These are phyloP conservation scores for Fusarium mexicanum DNA, from an alignment of 2,329 filamentous ascomycete species.

Conservation along the genomic window DNA sequence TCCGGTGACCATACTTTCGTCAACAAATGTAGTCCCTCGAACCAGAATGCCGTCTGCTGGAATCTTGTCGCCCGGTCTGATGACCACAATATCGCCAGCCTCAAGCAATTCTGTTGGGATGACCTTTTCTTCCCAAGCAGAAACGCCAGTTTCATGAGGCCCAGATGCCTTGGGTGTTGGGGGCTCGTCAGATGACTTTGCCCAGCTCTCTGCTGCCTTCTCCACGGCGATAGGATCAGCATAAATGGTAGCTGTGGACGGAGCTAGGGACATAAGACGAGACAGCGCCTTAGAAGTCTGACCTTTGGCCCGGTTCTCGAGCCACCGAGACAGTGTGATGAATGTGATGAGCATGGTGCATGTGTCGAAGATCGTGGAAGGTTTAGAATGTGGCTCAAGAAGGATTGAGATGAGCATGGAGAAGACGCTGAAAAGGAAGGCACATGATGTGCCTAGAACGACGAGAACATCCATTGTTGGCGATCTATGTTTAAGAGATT, in stretches of 20 bases:
- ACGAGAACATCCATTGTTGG: slow-evolving; percentile 99
- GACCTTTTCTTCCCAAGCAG: slow-evolving; percentile 77
- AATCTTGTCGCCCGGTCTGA: slow-evolving; percentile 95
- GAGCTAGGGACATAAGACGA: slow-evolving; percentile 92
- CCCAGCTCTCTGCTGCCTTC: slow-evolving; percentile 86
- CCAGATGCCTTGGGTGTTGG: slow-evolving; percentile 2
- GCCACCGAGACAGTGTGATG: slow-evolving; percentile 86
- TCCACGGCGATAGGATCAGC: slow-evolving; percentile 94
- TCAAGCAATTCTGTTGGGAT: slow-evolving; percentile 95
- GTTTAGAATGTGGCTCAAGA: slow-evolving; percentile 77
- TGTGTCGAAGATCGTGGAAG: slow-evolving; percentile 93
- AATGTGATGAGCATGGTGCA: slow-evolving; percentile 99
- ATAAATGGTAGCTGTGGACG: slow-evolving; percentile 97
- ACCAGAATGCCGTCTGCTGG: slow-evolving; percentile 90
- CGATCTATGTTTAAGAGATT: slow-evolving; percentile 87
- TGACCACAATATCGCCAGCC: slow-evolving; percentile 90
- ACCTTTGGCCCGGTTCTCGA: slow-evolving; percentile 97
- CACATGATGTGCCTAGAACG: slow-evolving; percentile 90
- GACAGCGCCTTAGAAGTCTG: slow-evolving; percentile 96
- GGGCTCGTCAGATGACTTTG: slow-evolving; percentile 32
- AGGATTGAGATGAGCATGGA: slow-evolving; percentile 86
- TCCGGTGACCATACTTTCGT: slow-evolving; percentile 98
- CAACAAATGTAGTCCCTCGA: slow-evolving; percentile 89
- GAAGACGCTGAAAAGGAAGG: slow-evolving; percentile 95
- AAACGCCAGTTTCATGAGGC: slow-evolving; percentile 54